phyloP scores from a whole-genome alignment of 179 eudicot genomes.

The Patellifolia procumbens region DNA sequence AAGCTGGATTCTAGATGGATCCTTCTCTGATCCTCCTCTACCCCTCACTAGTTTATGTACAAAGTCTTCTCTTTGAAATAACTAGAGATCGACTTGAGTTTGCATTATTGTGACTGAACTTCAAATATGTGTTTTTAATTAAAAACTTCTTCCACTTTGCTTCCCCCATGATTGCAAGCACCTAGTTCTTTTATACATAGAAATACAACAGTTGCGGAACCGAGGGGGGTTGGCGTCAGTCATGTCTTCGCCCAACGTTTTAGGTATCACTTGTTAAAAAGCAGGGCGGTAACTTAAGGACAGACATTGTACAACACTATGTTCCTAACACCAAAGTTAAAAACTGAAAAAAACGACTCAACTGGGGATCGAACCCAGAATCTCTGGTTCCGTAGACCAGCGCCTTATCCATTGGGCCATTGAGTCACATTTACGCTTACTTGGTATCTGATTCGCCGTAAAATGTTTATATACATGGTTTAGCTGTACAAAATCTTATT shows the following conservation, averaged over 20 bases:
- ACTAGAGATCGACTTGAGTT: neutral
- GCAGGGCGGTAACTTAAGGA: too few species aligned
- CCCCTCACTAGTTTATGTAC: conserved; percentile 27
- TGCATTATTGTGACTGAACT: too few species aligned
- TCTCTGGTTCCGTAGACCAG: conserved; percentile 96
- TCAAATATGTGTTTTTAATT: neutral
- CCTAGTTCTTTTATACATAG: neutral
- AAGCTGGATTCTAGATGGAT: conserved; percentile 37
- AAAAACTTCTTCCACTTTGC: neutral
- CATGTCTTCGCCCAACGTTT: too few species aligned
- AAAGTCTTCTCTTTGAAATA: neutral
- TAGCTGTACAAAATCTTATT: too few species aligned
- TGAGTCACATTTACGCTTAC: neutral
- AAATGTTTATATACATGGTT: neutral
- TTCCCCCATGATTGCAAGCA: neutral
- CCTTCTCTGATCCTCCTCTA: conserved; percentile 38
- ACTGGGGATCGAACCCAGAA: conserved; percentile 92
- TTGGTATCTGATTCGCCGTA: neutral
- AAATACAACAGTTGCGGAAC: too few species aligned
- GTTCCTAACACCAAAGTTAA: neutral
- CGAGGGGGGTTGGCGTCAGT: too few species aligned
- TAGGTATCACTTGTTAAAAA: too few species aligned
- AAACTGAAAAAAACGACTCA: conserved; percentile 50
- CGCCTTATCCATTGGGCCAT: conserved; percentile 92
- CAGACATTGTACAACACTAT: too few species aligned